These are phyloP conservation scores for Kluyveromyces sp. DNA, from an alignment of 1,139 yeast genomes.

Conservation along the genomic window DNA sequence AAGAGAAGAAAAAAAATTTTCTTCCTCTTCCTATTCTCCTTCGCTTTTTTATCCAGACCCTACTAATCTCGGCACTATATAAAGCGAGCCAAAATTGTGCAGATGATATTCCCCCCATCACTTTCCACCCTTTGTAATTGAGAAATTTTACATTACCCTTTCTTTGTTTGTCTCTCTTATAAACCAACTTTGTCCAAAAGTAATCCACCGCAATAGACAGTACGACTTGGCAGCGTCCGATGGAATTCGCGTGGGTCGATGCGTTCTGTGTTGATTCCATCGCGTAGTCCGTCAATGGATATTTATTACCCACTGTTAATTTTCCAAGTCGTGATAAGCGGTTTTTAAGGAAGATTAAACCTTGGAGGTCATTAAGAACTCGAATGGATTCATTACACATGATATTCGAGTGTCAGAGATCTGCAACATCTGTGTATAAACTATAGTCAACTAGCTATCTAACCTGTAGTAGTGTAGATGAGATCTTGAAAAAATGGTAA, in stretches of 20 bases:
- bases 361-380: constrained; percentile 45
- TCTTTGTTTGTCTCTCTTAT: constrained; percentile 5
- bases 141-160: constrained; percentile 3
- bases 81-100: not conserved
- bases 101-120: not conserved
- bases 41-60: not conserved
- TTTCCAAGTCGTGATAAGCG: constrained; percentile 27
- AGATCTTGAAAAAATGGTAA: too few relatives aligned
- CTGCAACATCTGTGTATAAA: constrained; percentile 32
- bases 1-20: too few relatives aligned
- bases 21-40: not conserved
- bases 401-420: constrained; percentile 56
- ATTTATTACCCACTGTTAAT: not conserved
- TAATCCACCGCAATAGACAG: constrained; percentile 39
- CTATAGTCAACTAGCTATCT: not conserved
- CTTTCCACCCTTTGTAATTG: too few relatives aligned
- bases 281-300: constrained; percentile 3
- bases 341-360: constrained; percentile 35
- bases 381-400: constrained; percentile 38
- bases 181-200: constrained; percentile 35
- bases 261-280: constrained; percentile 2
- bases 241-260: constrained; percentile 7
- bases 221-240: constrained; percentile 28
- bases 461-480: not conserved
- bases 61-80: not conserved